Evolutionary conservation across 371 early-diverging fungal genomes (phyloP).

Genomic region (Apophysomyces elegans): DNA sequence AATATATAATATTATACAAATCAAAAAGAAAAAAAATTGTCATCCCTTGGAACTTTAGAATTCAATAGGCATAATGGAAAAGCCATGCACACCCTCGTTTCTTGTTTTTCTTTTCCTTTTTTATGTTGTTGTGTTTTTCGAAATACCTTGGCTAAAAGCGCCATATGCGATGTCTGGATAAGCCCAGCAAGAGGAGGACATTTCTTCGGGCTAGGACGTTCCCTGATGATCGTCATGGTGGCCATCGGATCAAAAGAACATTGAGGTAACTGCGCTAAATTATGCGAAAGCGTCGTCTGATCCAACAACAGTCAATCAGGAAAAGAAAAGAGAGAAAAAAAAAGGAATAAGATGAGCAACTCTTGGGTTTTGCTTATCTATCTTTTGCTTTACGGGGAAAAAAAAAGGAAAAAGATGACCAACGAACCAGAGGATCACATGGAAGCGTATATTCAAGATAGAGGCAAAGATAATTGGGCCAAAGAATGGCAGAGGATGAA

Average conservation of each 20-base stretch:
- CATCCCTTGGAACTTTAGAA: no score
- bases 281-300: slow-evolving; percentile 37
- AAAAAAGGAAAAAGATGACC: background rate
- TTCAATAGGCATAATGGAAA: no score
- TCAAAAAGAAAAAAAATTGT: no score
- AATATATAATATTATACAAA: background rate
- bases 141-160: slow-evolving; percentile 34
- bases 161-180: slow-evolving; percentile 23
- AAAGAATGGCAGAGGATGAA: slow-evolving; percentile 13
- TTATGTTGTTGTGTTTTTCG: background rate
- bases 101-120: background rate
- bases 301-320: background rate
- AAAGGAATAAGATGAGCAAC: background rate
- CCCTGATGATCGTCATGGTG: slow-evolving; percentile 1
- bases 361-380: slow-evolving; percentile 5
- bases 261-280: slow-evolving; percentile 43
- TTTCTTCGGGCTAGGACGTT: slow-evolving; percentile 29
- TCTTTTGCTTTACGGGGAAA: no score
- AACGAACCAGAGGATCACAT: slow-evolving; percentile 31
- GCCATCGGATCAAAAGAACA: slow-evolving; percentile 37
- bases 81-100: background rate
- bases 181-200: slow-evolving; percentile 34
- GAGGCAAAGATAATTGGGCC: slow-evolving; percentile 56
- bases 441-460: slow-evolving; percentile 48
- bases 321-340: slow-evolving; percentile 5